Conservation (phyloP, 306 rosid species). For the Medicago lupulina region DNA sequence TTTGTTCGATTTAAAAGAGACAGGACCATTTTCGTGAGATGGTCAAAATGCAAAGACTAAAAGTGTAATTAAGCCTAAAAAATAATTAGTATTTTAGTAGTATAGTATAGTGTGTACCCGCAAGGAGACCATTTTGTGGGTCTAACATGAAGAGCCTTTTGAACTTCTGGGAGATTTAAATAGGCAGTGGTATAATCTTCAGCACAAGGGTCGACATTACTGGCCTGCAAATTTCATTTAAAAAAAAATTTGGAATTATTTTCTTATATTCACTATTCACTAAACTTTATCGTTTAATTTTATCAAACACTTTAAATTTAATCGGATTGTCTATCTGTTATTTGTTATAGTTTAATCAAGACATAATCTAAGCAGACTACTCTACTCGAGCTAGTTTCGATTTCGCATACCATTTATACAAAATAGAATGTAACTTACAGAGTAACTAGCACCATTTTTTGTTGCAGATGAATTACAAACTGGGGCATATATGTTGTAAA, state of each 20-base stretch:
- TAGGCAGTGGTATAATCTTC: conserved; percentile 48
- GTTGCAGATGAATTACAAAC: conserved; percentile 41
- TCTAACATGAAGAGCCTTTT: conserved; percentile 61
- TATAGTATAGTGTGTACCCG: conserved; percentile 47
- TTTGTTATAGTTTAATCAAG: too few species aligned
- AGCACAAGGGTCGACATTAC: conserved; percentile 61
- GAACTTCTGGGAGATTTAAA: conserved; percentile 62
- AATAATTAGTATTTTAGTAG: too few species aligned
- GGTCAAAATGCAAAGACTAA: too few species aligned
- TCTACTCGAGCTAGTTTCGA: too few species aligned
- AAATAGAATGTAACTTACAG: conserved; percentile 50
- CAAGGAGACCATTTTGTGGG: conserved; percentile 53
- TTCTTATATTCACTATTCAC: background rate
- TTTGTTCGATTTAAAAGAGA: too few species aligned
- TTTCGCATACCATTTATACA: background rate
- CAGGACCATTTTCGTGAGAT: too few species aligned
- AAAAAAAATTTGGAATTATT: background rate
- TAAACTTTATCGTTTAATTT: too few species aligned
- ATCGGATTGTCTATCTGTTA: too few species aligned
- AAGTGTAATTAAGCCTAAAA: too few species aligned
- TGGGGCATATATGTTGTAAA: conserved; percentile 62
- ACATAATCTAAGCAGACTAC: too few species aligned
- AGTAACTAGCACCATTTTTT: conserved; percentile 17
- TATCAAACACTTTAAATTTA: too few species aligned
- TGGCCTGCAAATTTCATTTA: conserved; percentile 41